Percentiles rank a stretch among this genome's conserved stretches.
Conservation (phyloP, 495 filamentous ascomycete species). For the Penicillium ochrochloron region DNA sequence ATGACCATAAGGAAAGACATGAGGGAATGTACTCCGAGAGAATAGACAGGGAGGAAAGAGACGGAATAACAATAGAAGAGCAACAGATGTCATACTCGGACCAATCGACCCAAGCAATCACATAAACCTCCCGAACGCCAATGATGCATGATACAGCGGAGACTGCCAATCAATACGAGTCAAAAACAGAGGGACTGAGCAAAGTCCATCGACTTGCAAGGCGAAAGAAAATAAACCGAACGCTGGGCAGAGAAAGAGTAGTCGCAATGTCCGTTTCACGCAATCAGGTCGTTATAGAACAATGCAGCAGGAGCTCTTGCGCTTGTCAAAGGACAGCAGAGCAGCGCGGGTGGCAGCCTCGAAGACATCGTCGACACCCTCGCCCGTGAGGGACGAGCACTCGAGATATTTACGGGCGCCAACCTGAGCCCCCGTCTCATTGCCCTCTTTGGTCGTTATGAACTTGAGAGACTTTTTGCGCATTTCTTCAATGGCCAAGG, state of each 20-base stretch:
- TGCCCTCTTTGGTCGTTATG: slow-evolving; percentile 78
- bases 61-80: slow-evolving; percentile 21
- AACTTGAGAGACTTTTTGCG: slow-evolving; percentile 90
- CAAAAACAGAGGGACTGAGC: slow-evolving; percentile 18
- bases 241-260: slow-evolving; percentile 33
- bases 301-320: slow-evolving; percentile 81
- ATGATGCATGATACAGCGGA: slow-evolving; percentile 50
- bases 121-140: slow-evolving; percentile 48
- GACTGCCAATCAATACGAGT: slow-evolving; percentile 18
- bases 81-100: slow-evolving; percentile 23
- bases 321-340: slow-evolving; percentile 87
- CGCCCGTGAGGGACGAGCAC: slow-evolving; percentile 94
- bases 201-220: slow-evolving; percentile 31
- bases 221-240: slow-evolving; percentile 27
- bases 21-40: slow-evolving; percentile 28
- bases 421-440: slow-evolving; percentile 78
- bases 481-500: slow-evolving; percentile 94
- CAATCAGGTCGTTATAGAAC: slow-evolving; percentile 70
- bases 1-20: slow-evolving; percentile 9
- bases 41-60: slow-evolving; percentile 29
- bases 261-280: slow-evolving; percentile 27
- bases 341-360: slow-evolving; percentile 97
- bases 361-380: slow-evolving; percentile 98
- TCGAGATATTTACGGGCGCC: slow-evolving; percentile 96
- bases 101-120: slow-evolving; percentile 29